These are phyloP conservation scores for Eimeria necatrix DNA, from an alignment of 169 alveolate genomes.

Conservation along the genomic window DNA sequence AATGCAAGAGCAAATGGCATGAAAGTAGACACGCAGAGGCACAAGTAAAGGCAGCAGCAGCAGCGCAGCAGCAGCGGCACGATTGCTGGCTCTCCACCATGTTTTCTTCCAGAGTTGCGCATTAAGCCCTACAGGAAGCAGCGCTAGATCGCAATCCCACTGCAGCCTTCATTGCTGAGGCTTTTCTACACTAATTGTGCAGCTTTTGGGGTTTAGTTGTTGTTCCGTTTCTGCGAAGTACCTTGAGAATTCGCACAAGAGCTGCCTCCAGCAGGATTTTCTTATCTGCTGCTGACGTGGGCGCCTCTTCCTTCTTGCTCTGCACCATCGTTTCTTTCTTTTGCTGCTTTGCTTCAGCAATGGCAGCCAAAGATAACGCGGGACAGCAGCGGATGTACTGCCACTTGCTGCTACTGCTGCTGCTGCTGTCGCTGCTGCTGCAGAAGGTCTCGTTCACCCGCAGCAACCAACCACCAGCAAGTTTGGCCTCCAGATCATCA, in stretches of 20 bases:
- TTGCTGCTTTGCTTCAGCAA: neutral
- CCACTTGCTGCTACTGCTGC: conserved; percentile 27
- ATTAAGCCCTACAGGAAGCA: neutral
- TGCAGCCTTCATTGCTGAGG: too few species aligned
- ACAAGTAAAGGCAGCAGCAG: neutral
- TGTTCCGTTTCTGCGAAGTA: neutral
- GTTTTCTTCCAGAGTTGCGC: neutral
- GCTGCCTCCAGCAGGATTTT: conserved; percentile 23
- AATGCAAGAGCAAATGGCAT: too few species aligned
- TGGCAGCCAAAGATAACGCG: neutral
- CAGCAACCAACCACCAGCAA: conserved; percentile 44
- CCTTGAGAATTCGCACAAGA: conserved; percentile 18
- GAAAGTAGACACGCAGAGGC: neutral
- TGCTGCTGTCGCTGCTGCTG: conserved; percentile 51
- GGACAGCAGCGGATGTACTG: conserved; percentile 11
- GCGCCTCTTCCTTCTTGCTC: neutral
- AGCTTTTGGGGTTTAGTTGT: too few species aligned
- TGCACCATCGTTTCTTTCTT: neutral
- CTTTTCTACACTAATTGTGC: too few species aligned
- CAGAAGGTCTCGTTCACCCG: conserved; percentile 46
- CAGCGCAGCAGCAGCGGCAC: too few species aligned
- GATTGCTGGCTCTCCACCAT: too few species aligned
- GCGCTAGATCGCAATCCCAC: neutral
- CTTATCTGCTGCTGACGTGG: neutral
- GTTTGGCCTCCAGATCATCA: neutral